These are phyloP conservation scores for Piedraia hortae DNA, from an alignment of 2,329 filamentous ascomycete species.

Conservation along the genomic window DNA sequence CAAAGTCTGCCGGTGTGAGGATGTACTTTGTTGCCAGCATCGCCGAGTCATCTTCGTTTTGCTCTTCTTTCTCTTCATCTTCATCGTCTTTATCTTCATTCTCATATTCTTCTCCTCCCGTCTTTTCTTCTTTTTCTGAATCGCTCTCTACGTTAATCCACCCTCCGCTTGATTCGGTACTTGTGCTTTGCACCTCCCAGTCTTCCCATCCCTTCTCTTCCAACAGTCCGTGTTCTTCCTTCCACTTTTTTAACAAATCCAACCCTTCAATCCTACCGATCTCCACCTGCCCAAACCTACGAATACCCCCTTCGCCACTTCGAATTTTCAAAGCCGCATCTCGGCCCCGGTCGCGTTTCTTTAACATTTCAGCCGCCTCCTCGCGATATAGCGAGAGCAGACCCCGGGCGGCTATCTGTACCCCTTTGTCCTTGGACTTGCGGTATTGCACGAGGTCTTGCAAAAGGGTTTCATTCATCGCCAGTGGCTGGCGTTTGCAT, in stretches of 20 bases:
- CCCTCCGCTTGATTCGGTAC: constrained; percentile 48
- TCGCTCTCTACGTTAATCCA: constrained; percentile 84
- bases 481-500: constrained; percentile 73
- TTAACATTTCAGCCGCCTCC: constrained; percentile 65
- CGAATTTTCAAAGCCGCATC: constrained; percentile 62
- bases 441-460: constrained; percentile 90
- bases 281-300: constrained; percentile 52
- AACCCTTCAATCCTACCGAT: constrained; percentile 71
- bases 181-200: constrained; percentile 34
- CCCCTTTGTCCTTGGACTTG: constrained; percentile 93
- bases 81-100: constrained; percentile 49
- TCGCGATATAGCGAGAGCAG: constrained; percentile 75
- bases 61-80: constrained; percentile 23
- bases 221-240: constrained; percentile 52
- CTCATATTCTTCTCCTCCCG: constrained; percentile 47
- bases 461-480: constrained; percentile 83
- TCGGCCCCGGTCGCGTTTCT: constrained; percentile 75
- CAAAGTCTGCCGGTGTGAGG: constrained; percentile 83
- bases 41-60: constrained; percentile 4
- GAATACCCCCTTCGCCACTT: constrained; percentile 42
- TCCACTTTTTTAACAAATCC: constrained; percentile 76
- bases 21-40: constrained; percentile 68
- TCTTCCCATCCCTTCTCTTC: constrained; percentile 25
- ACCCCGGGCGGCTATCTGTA: constrained; percentile 95
- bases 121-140: too few relatives aligned